Percentiles rank a stretch among this genome's conserved stretches.
These are phyloP conservation scores for Kwoniella europaea DNA, from an alignment of 768 basidiomycete genomes.

Conservation along the genomic window DNA sequence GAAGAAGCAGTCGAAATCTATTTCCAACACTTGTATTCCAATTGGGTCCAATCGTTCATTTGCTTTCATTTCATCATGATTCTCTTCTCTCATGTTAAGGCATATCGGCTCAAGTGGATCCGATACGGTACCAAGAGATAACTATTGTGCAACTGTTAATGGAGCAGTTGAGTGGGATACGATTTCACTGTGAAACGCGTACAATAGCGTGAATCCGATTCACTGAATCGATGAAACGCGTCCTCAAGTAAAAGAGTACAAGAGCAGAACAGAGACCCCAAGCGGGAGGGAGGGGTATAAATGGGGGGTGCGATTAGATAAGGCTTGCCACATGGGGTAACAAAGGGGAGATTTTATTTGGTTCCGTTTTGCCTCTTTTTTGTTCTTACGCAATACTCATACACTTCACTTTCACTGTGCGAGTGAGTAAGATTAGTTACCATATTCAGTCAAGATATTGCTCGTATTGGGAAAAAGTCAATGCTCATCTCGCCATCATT, in stretches of 20 bases:
- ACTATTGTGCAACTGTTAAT: background rate
- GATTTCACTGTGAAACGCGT: slow-evolving; percentile 14
- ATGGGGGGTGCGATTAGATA: background rate
- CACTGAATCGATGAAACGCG: slow-evolving; percentile 1
- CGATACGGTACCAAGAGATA: background rate
- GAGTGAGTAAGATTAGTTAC: background rate
- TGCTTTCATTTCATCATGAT: background rate
- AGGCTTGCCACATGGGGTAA: background rate
- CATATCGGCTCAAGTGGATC: background rate
- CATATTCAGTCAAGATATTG: background rate
- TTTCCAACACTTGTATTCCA: background rate
- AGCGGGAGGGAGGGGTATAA: background rate
- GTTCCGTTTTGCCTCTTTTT: background rate
- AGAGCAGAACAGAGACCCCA: background rate
- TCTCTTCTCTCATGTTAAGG: background rate
- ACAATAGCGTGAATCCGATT: no score
- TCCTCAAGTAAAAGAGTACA: background rate
- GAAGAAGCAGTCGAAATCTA: background rate
- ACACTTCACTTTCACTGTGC: no score
- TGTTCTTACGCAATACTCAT: background rate
- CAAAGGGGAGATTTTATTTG: background rate
- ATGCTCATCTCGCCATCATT: background rate
- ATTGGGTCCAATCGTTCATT: background rate
- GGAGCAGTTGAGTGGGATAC: background rate
- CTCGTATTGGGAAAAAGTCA: background rate